Conservation (phyloP, 2,329 filamentous ascomycete genomes). For the Aspergillus melleus region DNA sequence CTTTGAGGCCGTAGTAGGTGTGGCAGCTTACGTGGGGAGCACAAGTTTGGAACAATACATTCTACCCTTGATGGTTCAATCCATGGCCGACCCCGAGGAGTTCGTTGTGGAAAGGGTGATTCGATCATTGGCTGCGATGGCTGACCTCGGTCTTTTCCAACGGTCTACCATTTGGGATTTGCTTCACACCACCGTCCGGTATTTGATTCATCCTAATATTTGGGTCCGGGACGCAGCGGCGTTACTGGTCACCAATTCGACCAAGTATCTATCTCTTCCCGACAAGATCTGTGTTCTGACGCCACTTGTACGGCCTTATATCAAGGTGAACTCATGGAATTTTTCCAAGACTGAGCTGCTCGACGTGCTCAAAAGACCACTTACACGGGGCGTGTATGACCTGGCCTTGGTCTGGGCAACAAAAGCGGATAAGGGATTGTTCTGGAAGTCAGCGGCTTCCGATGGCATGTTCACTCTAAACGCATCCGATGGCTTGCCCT, state of each 20-base stretch:
- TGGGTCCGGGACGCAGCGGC: conserved; percentile 92
- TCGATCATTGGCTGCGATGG: conserved; percentile 83
- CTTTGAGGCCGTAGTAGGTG: conserved; percentile 91
- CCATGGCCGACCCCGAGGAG: conserved; percentile 87
- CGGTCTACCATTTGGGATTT: conserved; percentile 84
- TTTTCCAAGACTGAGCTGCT: conserved; percentile 74
- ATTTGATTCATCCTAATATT: conserved; percentile 88
- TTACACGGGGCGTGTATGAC: conserved; percentile 79
- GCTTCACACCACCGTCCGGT: conserved; percentile 76
- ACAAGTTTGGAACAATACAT: conserved; percentile 93
- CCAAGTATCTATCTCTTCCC: conserved; percentile 72
- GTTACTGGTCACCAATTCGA: conserved; percentile 76
- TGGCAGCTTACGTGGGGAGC: conserved; percentile 85
- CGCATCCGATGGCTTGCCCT: conserved; percentile 56
- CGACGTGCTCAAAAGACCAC: conserved; percentile 77
- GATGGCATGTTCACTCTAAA: conserved; percentile 69
- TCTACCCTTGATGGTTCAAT: conserved; percentile 91
- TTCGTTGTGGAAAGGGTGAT: conserved; percentile 90
- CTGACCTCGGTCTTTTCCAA: conserved; percentile 82
- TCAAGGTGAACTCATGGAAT: conserved; percentile 70
- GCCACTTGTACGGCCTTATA: conserved; percentile 76
- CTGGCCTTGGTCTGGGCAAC: conserved; percentile 82
- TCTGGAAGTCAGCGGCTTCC: conserved; percentile 78
- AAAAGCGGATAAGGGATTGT: conserved; percentile 76
- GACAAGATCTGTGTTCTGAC: conserved; percentile 81